phyloP scores from a whole-genome alignment of 345 rosid species.

The Brassica cretica region DNA sequence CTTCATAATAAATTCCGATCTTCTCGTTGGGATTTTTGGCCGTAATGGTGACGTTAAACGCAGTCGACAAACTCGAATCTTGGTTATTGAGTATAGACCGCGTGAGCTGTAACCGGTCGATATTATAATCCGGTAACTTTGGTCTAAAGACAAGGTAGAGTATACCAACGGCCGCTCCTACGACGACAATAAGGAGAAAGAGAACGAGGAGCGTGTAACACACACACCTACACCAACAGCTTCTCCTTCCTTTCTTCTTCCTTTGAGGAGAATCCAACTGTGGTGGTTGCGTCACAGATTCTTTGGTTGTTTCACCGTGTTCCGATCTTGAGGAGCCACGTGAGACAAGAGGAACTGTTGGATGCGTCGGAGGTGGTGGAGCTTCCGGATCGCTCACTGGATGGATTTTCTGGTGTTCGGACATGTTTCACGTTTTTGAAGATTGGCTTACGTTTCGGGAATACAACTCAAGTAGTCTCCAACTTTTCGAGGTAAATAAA shows the following conservation, averaged over 20 bases:
- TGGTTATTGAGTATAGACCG: conserved; percentile 42
- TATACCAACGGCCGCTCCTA: conserved; percentile 53
- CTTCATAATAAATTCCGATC: conserved; percentile 78
- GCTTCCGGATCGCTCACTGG: conserved; percentile 67
- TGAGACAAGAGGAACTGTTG: conserved; percentile 62
- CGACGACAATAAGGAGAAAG: conserved; percentile 46
- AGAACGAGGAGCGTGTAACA: conserved; percentile 65
- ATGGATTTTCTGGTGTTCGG: conserved; percentile 66
- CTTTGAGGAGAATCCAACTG: conserved; percentile 39
- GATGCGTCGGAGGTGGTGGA: conserved; percentile 30
- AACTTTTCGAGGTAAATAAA: background rate
- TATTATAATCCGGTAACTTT: conserved; percentile 64
- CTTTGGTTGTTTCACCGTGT: conserved; percentile 18
- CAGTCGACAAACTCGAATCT: conserved; percentile 53
- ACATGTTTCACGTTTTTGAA: conserved; percentile 38
- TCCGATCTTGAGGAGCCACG: conserved; percentile 47
- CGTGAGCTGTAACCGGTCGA: conserved; percentile 59
- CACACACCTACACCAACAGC: conserved; percentile 61
- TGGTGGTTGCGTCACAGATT: conserved; percentile 15
- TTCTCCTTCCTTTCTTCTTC: conserved; percentile 52
- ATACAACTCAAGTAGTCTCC: background rate
- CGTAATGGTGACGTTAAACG: conserved; percentile 63
- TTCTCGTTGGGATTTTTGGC: conserved; percentile 73
- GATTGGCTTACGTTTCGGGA: background rate
- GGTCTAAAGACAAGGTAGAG: conserved; percentile 76